phyloP scores from a whole-genome alignment of 2,329 filamentous ascomycete genomes.

The Colletotrichum chlorophyti region DNA sequence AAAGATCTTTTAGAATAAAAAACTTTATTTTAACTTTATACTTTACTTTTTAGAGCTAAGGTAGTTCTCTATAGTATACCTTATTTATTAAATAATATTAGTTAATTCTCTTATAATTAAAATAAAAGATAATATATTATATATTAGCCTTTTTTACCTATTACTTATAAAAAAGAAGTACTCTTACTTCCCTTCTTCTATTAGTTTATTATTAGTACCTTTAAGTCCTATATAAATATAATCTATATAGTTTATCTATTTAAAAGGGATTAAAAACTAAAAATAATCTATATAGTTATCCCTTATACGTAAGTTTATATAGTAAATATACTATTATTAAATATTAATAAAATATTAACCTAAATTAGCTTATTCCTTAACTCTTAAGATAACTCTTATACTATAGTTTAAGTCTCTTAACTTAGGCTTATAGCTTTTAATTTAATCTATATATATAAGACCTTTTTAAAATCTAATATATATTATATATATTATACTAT shows the following conservation, averaged over 20 bases:
- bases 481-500: not conserved
- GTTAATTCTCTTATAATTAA: not conserved
- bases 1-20: too few species aligned
- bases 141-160: not conserved
- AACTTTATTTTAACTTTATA: too few species aligned
- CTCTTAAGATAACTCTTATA: not conserved
- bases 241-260: not conserved
- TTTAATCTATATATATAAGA: too few species aligned
- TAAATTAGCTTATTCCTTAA: not conserved
- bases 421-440: not conserved
- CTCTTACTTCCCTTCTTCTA: not conserved
- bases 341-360: not conserved
- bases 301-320: not conserved
- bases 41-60: not conserved
- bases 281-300: not conserved
- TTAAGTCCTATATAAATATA: not conserved
- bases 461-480: not conserved
- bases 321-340: not conserved
- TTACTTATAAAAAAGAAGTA: not conserved
- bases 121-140: not conserved
- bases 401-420: not conserved
- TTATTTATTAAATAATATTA: not conserved
- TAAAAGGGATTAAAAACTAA: not conserved
- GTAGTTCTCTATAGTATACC: not conserved
- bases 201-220: too few species aligned